These are phyloP conservation scores for Teratosphaeria epicoccoides DNA, from an alignment of 2,329 filamentous ascomycete species.

Conservation along the genomic window DNA sequence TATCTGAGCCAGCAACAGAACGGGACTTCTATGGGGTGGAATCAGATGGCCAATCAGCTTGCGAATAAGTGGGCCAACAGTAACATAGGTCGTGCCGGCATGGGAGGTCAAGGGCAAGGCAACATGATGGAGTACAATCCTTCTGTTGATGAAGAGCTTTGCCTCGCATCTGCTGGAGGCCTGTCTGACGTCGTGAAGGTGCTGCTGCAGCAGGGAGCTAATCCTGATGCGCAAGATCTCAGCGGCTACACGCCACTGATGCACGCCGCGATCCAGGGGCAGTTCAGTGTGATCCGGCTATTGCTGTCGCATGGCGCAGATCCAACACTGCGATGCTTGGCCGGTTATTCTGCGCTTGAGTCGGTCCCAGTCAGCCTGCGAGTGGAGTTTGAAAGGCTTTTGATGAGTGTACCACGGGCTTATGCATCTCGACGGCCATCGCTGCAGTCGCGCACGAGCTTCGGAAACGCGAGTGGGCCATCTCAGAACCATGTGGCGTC, in stretches of 20 bases:
- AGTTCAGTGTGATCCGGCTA: conserved; percentile 63
- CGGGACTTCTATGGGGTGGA: conserved; percentile 22
- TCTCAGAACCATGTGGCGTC: neutral
- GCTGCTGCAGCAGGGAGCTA: conserved; percentile 66
- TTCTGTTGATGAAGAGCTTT: conserved; percentile 6
- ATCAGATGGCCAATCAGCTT: conserved; percentile 17
- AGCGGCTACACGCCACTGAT: conserved; percentile 76
- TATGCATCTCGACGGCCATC: neutral
- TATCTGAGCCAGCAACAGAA: conserved; percentile 26
- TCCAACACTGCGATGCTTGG: conserved; percentile 56
- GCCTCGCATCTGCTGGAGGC: conserved; percentile 61
- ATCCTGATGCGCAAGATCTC: conserved; percentile 62
- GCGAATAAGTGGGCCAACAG: conserved; percentile 10
- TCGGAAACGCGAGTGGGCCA: neutral
- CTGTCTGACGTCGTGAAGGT: conserved; percentile 66
- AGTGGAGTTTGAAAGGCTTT: neutral
- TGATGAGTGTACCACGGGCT: neutral
- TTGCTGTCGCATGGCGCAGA: conserved; percentile 65
- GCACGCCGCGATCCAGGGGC: conserved; percentile 65
- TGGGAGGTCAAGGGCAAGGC: conserved; percentile 3
- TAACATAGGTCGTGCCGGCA: conserved; percentile 11
- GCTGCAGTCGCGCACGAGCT: neutral
- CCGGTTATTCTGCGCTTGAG: conserved; percentile 61
- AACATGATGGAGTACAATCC: conserved; percentile 8
- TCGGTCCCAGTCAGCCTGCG: conserved; percentile 11